Percentiles rank a stretch among this genome's conserved stretches.
These are phyloP conservation scores for Canavalia ensiformis DNA, from an alignment of 306 rosid genomes.

Conservation along the genomic window DNA sequence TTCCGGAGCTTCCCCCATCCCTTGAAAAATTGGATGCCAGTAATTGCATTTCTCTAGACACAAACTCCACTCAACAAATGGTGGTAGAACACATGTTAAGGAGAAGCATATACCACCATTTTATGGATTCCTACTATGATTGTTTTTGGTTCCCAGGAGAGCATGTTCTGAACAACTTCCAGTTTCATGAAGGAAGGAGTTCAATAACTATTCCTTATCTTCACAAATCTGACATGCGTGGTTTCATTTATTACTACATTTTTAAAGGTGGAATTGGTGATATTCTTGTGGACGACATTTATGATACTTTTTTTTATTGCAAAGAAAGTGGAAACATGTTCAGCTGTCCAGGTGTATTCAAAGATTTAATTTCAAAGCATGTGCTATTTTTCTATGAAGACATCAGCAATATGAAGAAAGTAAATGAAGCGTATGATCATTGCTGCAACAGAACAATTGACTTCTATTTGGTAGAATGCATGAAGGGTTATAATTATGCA, in stretches of 20 bases:
- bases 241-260: conserved; percentile 26
- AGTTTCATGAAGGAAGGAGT: background rate
- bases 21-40: background rate
- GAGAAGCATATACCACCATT: too few relatives aligned
- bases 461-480: too few relatives aligned
- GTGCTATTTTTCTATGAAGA: background rate
- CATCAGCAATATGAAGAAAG: background rate
- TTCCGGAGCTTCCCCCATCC: background rate
- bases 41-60: background rate
- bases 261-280: background rate
- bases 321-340: too few relatives aligned
- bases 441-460: background rate
- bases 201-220: background rate
- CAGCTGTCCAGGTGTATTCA: too few relatives aligned
- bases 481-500: too few relatives aligned
- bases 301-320: too few relatives aligned
- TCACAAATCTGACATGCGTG: background rate
- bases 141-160: background rate
- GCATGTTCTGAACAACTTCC: background rate
- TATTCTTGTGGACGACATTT: too few relatives aligned
- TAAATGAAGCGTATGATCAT: background rate
- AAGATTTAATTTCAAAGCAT: background rate
- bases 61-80: background rate
- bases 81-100: background rate
- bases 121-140: too few relatives aligned